These are phyloP conservation scores for Alternaria sp. DNA, from an alignment of 2,329 filamentous ascomycete genomes.

Conservation along the genomic window DNA sequence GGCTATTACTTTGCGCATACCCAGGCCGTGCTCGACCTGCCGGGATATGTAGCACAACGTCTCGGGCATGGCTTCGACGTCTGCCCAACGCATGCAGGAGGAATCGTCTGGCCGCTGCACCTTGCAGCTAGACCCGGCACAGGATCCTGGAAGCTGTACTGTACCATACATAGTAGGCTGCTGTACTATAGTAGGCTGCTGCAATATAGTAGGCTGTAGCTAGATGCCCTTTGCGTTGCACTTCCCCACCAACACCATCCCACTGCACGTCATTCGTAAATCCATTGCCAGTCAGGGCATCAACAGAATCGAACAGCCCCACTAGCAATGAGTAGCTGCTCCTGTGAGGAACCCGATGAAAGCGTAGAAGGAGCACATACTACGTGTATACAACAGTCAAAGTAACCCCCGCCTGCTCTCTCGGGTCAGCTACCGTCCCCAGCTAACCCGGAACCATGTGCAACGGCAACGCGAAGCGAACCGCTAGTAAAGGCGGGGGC, in stretches of 20 bases:
- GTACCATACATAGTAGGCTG: too few relatives aligned
- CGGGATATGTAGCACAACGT: slow-evolving; percentile 16
- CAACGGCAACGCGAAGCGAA: slow-evolving; percentile 21
- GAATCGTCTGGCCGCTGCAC: slow-evolving; percentile 20
- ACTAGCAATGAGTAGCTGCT: not conserved
- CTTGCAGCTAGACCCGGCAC: slow-evolving; percentile 2
- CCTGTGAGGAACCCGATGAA: not conserved
- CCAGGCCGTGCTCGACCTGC: slow-evolving; percentile 18
- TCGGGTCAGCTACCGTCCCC: not conserved
- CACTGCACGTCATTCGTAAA: slow-evolving; percentile 21
- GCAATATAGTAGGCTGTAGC: not conserved
- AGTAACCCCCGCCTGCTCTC: not conserved
- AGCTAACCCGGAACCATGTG: slow-evolving; percentile 8
- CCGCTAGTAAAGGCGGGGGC: slow-evolving; percentile 23
- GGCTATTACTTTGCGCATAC: not conserved
- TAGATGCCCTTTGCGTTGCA: not conserved
- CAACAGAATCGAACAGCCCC: not conserved
- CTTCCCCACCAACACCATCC: slow-evolving; percentile 1
- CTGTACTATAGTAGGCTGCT: too few relatives aligned
- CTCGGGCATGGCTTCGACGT: not conserved
- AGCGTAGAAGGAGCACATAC: not conserved
- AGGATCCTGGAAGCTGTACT: not conserved
- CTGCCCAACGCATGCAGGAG: slow-evolving; percentile 17
- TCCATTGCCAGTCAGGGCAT: slow-evolving; percentile 7
- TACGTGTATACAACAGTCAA: not conserved